Percentiles rank a stretch among this genome's conserved stretches.
Evolutionary conservation across 2,329 filamentous ascomycete species (phyloP).

Genomic region (Fusarium aywerte): DNA sequence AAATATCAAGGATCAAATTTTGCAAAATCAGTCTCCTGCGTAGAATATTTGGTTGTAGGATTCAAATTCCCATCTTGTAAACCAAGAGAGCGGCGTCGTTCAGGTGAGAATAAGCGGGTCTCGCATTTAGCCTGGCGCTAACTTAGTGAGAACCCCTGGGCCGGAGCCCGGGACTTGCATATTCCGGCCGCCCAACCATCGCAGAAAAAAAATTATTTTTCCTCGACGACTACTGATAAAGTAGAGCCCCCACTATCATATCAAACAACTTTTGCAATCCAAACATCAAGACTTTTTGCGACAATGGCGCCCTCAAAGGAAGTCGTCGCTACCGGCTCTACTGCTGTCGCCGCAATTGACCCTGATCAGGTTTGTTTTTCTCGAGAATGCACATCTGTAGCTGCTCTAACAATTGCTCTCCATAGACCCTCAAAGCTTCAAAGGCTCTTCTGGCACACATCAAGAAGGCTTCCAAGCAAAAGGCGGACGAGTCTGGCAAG

Average conservation of each 20-base stretch:
- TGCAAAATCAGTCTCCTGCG: neutral
- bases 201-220: slow-evolving; percentile 48
- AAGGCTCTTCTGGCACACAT: slow-evolving; percentile 71
- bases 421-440: slow-evolving; percentile 69
- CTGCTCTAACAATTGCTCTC: slow-evolving; percentile 12
- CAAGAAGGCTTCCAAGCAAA: slow-evolving; percentile 64
- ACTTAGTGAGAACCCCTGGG: slow-evolving; percentile 3
- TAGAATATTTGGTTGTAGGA: slow-evolving; percentile 8
- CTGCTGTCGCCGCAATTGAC: slow-evolving; percentile 51
- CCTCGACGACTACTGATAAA: slow-evolving; percentile 41
- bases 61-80: slow-evolving; percentile 27
- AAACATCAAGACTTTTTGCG: slow-evolving; percentile 34
- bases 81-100: slow-evolving; percentile 7
- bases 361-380: slow-evolving; percentile 54
- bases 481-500: slow-evolving; percentile 60
- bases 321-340: slow-evolving; percentile 49
- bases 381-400: neutral
- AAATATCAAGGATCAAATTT: no score
- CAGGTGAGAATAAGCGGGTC: slow-evolving; percentile 26
- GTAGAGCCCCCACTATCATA: slow-evolving; percentile 48
- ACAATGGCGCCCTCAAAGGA: slow-evolving; percentile 58
- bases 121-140: neutral
- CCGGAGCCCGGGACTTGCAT: slow-evolving; percentile 51
- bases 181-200: slow-evolving; percentile 50
- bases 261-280: slow-evolving; percentile 44